phyloP scores from a whole-genome alignment of 164 flowering plant species.

The Brasenia schreberi region DNA sequence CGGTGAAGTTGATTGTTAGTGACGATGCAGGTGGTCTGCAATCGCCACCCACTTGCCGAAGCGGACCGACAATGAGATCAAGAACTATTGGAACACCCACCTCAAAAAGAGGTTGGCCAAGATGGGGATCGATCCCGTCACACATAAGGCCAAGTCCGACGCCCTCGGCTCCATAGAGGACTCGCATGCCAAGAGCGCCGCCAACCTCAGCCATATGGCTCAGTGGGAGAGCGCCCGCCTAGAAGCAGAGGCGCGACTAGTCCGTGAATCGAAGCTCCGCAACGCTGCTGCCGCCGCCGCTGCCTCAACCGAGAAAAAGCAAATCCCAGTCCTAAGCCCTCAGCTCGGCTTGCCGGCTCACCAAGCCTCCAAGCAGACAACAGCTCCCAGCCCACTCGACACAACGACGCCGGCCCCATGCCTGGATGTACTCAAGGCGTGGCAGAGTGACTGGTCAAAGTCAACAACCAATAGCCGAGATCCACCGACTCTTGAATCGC shows the following conservation, averaged over 20 bases:
- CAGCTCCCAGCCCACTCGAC: not conserved
- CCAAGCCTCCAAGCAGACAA: not conserved
- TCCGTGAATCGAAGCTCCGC: slow-evolving; percentile 56
- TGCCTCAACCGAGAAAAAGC: slow-evolving; percentile 1
- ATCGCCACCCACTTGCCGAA: slow-evolving; percentile 71
- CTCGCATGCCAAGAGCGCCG: slow-evolving; percentile 42
- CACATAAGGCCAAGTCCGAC: slow-evolving; percentile 80
- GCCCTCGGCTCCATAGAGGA: slow-evolving; percentile 23
- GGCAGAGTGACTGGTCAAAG: slow-evolving; percentile 29
- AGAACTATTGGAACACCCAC: slow-evolving; percentile 84
- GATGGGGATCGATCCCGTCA: slow-evolving; percentile 91
- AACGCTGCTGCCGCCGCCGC: too few species aligned
- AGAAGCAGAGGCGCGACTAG: slow-evolving; percentile 84
- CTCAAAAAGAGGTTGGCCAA: slow-evolving; percentile 76
- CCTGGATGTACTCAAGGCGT: slow-evolving; percentile 31
- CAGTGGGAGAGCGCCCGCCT: slow-evolving; percentile 96
- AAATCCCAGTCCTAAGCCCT: not conserved
- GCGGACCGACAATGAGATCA: slow-evolving; percentile 48
- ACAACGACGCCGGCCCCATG: slow-evolving; percentile 12
- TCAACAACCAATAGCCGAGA: slow-evolving; percentile 2
- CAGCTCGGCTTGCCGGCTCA: slow-evolving; percentile 1
- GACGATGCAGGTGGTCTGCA: slow-evolving; percentile 71
- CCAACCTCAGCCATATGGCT: slow-evolving; percentile 85
- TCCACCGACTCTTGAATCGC: slow-evolving; percentile 35
- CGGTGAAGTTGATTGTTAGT: too few species aligned